phyloP scores from a whole-genome alignment of 1,139 yeast species.

The Blastobotrys indianensis region DNA sequence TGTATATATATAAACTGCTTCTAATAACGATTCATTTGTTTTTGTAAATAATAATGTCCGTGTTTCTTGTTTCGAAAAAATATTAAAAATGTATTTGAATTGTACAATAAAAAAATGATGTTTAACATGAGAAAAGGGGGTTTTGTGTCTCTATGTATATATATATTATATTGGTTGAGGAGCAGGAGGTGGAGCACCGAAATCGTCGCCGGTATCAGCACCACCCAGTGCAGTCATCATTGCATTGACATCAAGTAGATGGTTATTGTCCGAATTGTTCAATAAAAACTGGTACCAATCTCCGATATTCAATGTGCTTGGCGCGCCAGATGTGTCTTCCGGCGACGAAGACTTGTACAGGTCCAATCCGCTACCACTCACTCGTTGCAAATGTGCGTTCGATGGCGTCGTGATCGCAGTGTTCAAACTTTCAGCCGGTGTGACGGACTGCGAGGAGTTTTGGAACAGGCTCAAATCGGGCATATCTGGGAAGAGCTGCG shows the following conservation, averaged over 20 bases:
- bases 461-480: conserved; percentile 5
- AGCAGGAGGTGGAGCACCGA: not conserved
- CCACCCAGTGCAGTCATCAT: conserved; percentile 7
- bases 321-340: conserved; percentile 17
- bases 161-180: not conserved
- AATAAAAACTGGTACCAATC: conserved; percentile 38
- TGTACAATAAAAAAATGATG: not conserved
- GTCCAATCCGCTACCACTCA: not conserved
- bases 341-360: not conserved
- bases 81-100: not conserved
- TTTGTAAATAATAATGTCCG: not conserved
- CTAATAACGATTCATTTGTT: not conserved
- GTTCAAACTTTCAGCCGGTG: conserved; percentile 1
- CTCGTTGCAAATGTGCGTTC: too few species aligned
- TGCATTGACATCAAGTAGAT: conserved; percentile 4
- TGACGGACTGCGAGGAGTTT: not conserved
- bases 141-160: not conserved
- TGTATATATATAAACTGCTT: not conserved
- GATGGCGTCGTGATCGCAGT: too few species aligned
- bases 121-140: too few species aligned
- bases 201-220: not conserved
- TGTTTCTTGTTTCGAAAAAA: not conserved
- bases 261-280: conserved; percentile 18
- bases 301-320: conserved; percentile 33
- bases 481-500: conserved; percentile 35